These are phyloP conservation scores for Phanerochaete carnosa DNA, from an alignment of 768 basidiomycete genomes.

Conservation along the genomic window DNA sequence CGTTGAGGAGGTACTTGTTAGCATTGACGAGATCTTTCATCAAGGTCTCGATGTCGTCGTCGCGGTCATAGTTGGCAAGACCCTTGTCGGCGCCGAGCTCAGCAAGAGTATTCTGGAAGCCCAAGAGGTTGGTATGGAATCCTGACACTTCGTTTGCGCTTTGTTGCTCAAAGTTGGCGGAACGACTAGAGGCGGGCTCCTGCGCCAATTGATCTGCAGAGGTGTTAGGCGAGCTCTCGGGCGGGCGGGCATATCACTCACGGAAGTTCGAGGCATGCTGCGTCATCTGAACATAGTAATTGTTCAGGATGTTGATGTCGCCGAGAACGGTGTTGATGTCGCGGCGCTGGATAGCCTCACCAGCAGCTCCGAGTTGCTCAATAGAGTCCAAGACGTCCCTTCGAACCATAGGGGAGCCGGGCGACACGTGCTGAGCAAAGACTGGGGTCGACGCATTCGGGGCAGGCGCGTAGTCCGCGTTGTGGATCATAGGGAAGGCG, in stretches of 20 bases:
- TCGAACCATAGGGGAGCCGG: background rate
- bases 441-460: slow-evolving; percentile 8
- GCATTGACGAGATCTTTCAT: slow-evolving; percentile 48
- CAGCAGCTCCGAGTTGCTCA: background rate
- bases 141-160: slow-evolving; percentile 33
- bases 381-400: background rate
- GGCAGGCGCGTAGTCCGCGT: slow-evolving; percentile 18
- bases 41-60: slow-evolving; percentile 40
- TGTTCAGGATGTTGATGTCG: slow-evolving; percentile 24
- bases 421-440: background rate
- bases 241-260: slow-evolving; percentile 10
- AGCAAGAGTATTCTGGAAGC: slow-evolving; percentile 26
- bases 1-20: slow-evolving; percentile 42
- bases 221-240: background rate
- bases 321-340: slow-evolving; percentile 14
- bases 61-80: slow-evolving; percentile 45
- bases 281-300: slow-evolving; percentile 19
- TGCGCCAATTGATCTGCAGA: background rate
- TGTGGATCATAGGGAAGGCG: slow-evolving; percentile 19
- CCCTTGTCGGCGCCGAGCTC: slow-evolving; percentile 41
- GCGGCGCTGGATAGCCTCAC: background rate
- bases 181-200: slow-evolving; percentile 1
- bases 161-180: slow-evolving; percentile 34
- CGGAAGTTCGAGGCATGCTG: slow-evolving; percentile 24
- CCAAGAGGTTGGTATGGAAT: slow-evolving; percentile 31